These are phyloP conservation scores for Ceratocystis albifundus DNA, from an alignment of 2,329 filamentous ascomycete genomes.

Conservation along the genomic window DNA sequence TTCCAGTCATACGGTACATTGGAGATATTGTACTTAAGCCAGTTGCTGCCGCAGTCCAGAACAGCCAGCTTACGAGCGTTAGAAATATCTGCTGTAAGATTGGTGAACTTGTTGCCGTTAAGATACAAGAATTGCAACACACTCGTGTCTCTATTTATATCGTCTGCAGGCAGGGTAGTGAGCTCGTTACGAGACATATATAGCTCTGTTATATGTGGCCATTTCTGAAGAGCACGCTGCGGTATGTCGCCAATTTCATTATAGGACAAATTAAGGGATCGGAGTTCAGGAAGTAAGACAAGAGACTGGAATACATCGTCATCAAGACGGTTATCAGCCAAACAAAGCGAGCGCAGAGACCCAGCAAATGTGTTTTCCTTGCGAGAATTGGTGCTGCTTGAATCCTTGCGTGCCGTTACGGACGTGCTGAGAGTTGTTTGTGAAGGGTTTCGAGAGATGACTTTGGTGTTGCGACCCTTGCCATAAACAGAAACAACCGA, in stretches of 20 bases:
- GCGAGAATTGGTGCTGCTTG: conserved; percentile 60
- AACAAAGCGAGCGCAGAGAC: conserved; percentile 69
- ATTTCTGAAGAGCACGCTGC: conserved; percentile 72
- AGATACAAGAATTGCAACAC: conserved; percentile 83
- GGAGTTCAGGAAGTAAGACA: conserved; percentile 66
- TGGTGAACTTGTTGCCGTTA: conserved; percentile 96
- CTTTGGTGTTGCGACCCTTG: conserved; percentile 73
- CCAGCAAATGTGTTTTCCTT: conserved; percentile 78
- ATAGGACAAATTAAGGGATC: conserved; percentile 85
- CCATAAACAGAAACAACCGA: conserved; percentile 74
- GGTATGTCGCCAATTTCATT: conserved; percentile 85
- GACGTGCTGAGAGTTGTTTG: conserved; percentile 36
- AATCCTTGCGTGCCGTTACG: conserved; percentile 67
- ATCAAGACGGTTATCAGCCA: conserved; percentile 87
- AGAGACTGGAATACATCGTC: conserved; percentile 94
- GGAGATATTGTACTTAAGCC: conserved; percentile 94
- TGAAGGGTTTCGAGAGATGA: conserved; percentile 54
- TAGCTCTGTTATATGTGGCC: conserved; percentile 80
- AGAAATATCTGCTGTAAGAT: conserved; percentile 85
- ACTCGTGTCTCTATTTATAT: conserved; percentile 40
- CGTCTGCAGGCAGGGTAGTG: conserved; percentile 81
- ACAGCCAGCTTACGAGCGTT: conserved; percentile 86
- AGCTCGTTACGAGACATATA: conserved; percentile 94
- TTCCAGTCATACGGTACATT: conserved; percentile 99
- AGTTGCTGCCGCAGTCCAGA: conserved; percentile 89